Percentiles rank a stretch among this genome's conserved stretches.
These are phyloP conservation scores for Podospora comata DNA, from an alignment of 495 filamentous ascomycete species.

Conservation along the genomic window DNA sequence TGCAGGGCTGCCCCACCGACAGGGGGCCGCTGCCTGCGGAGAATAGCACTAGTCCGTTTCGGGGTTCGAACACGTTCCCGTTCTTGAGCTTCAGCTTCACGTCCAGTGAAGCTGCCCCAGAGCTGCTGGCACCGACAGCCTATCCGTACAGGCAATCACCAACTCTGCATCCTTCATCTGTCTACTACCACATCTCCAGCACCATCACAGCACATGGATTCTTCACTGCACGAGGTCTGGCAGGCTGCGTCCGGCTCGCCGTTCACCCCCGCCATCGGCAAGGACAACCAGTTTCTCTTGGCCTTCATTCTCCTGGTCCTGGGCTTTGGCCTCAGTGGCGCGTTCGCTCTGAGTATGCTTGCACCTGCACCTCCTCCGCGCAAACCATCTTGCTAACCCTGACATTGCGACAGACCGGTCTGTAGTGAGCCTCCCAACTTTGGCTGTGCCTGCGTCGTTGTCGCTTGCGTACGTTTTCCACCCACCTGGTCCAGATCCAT, in stretches of 20 bases:
- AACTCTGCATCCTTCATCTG: constrained; percentile 8
- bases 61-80: constrained; percentile 26
- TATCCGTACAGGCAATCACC: constrained; percentile 1
- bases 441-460: constrained; percentile 83
- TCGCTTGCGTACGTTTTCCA: constrained; percentile 72
- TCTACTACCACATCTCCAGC: neutral
- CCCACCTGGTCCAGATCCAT: neutral
- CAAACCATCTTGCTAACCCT: constrained; percentile 7
- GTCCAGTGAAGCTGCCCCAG: constrained; percentile 24
- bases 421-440: constrained; percentile 67
- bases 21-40: neutral
- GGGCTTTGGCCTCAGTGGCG: constrained; percentile 62
- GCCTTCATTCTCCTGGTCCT: constrained; percentile 73
- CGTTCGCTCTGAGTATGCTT: constrained; percentile 78
- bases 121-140: constrained; percentile 1
- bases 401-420: constrained; percentile 67
- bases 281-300: constrained; percentile 77
- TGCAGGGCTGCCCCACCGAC: constrained; percentile 24
- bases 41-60: constrained; percentile 23
- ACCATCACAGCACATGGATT: constrained; percentile 51
- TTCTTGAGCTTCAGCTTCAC: constrained; percentile 9
- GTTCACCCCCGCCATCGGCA: constrained; percentile 75
- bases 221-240: constrained; percentile 82
- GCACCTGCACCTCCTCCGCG: neutral
- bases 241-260: constrained; percentile 80